Conservation (phyloP, 768 basidiomycete species). For the Omphalotus guepiniiformis region DNA sequence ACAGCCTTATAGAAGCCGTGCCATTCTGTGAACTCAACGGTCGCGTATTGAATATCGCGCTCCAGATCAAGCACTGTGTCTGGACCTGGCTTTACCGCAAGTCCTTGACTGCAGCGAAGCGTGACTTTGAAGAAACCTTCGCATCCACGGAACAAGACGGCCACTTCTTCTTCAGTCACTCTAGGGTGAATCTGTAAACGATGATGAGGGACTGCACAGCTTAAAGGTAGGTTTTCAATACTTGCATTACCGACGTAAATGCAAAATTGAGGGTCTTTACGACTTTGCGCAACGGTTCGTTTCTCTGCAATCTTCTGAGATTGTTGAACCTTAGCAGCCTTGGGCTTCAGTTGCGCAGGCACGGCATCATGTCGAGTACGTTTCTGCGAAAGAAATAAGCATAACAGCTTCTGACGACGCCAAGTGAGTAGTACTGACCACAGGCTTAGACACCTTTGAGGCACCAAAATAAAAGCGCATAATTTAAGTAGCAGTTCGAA, state of each 20-base stretch:
- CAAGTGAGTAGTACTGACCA: too few relatives aligned
- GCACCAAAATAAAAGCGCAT: too few relatives aligned
- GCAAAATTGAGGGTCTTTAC: too few relatives aligned
- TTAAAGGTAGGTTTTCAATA: slow-evolving; percentile 3
- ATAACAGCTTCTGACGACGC: too few relatives aligned
- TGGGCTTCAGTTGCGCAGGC: too few relatives aligned
- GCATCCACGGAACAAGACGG: slow-evolving; percentile 29
- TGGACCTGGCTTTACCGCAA: slow-evolving; percentile 20
- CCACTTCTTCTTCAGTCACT: slow-evolving; percentile 30
- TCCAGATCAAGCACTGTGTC: background rate
- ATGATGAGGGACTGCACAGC: slow-evolving; percentile 5
- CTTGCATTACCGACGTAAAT: slow-evolving; percentile 56
- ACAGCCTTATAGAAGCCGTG: slow-evolving; percentile 39
- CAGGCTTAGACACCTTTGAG: too few relatives aligned
- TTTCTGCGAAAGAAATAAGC: too few relatives aligned
- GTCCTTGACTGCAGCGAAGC: slow-evolving; percentile 42
- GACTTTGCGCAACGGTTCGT: too few relatives aligned
- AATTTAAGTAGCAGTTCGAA: too few relatives aligned
- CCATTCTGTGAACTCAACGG: slow-evolving; percentile 38
- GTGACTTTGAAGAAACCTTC: slow-evolving; percentile 30
- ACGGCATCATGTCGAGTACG: too few relatives aligned
- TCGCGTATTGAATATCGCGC: slow-evolving; percentile 47
- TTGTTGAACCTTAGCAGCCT: too few relatives aligned
- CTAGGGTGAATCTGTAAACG: slow-evolving; percentile 28
- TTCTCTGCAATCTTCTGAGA: too few relatives aligned